Base-by-base conservation (phyloP, 805 yeast genomes). In the Ogataea salicorniae region DNA sequence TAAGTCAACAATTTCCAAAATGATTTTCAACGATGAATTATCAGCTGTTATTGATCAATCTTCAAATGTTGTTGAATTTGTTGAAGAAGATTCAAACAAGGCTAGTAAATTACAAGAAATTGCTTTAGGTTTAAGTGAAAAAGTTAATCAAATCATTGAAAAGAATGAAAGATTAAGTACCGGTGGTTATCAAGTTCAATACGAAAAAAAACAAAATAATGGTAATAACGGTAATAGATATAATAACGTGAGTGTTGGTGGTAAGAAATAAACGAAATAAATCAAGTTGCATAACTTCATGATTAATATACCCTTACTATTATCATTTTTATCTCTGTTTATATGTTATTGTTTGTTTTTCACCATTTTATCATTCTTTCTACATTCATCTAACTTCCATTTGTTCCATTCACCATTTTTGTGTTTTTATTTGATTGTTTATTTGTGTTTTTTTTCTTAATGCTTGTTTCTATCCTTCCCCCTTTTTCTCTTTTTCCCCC, bases 31-130 rank as follows among this genome's bases (percentile, higher is more conserved):
- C 52, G 90, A 83, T 56, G 97, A 90, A 60, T 73, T 94, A 51
- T 70, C 75, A 46, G 97, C 95, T 39, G 73, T 80, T 29, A 73
- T 91, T 49, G 89, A 86, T 60, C 87, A 83, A 56, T 74, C 75
- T 52, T 76, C 83, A 34, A 70, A 76, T 57, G 75, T 79, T 47
- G 67, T 91, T 52, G 79, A 79, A 60, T 86, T 91, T 67, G 75
- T 81, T 47, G 81, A 80, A 58, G 91, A 87, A 55, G 87, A 81
- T 45, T 51, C 54, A 45, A 50, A 46, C 43, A 96, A 87, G 64
- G 79, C 89, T 57, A 76, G 94, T 51, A 84, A 81, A 63, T 77
- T 92, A 68, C 97, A 92, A 75, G 89, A 86, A 65, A 77, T 92
- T 61, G 95, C 97, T 18, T 73, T 89, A 53, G 80, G 84, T 41